Base-by-base conservation (phyloP, 345 rosid genomes). In the Citrus maxima region DNA sequence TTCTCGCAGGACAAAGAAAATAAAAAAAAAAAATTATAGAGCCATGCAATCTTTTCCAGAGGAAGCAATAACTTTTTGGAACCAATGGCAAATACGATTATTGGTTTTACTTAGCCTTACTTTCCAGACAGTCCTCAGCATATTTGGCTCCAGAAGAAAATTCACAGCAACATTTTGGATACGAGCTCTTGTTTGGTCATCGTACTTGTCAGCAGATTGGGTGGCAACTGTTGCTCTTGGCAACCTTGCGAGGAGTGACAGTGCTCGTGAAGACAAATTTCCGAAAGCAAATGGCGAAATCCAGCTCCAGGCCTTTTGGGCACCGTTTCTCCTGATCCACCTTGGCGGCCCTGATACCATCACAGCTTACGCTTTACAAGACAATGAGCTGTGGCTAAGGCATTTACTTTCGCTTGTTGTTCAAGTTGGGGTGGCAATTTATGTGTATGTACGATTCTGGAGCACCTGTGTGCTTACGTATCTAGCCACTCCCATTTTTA, bases 331-430 rank as follows among this genome's bases (percentile, higher is more conserved):
- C 12, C 81, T 84, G 25, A 60, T 84, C 22, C 89, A 87, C 77
- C 71, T 87, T 4, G 89, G 89, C 13, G 86, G 88, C 21, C 85
- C 86, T 1, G 86, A 84, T 62, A 77, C 85, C 65, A 85, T 87
- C 55, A 85, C 89, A 8, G 82, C 90, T 0, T 37, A 1, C 38
- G 69, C 89, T 2, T 66, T 85, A 5, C 80, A 85, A 27, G 88
- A 87, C 79, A 85, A 83, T 65, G 82, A 84, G 19, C 64, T 87
- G 32, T 87, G 88, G 90, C 24, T 16, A 8, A 80, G 91, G 46
- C 88, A 86, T 10, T 70, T 75, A 10, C 84, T 86, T 35, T 62
- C 42, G 2, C 69, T 88, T 13, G 38, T 49, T 40, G 73, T 77
- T 62, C 88, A 85, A 25, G 35, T 70, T 0, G 77, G 10, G 40